phyloP scores from a whole-genome alignment of 176 grass and related monocot species.

The Oryza coarctata region DNA sequence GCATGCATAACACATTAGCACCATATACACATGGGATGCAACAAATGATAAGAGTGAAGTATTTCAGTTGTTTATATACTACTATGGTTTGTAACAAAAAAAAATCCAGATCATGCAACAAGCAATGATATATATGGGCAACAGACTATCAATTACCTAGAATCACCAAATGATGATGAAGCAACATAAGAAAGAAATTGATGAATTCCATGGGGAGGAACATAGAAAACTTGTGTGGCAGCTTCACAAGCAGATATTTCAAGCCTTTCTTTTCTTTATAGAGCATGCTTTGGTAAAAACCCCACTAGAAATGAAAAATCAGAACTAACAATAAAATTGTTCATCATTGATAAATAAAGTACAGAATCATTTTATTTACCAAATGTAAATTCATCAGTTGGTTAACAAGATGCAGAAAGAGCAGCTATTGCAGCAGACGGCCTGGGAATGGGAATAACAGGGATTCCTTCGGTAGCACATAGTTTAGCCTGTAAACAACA shows the following conservation, averaged over 20 bases:
- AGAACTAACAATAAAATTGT: neutral
- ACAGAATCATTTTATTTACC: conserved; percentile 42
- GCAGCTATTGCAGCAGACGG: conserved; percentile 75
- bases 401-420: conserved; percentile 87
- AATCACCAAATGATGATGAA: conserved; percentile 68
- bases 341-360: conserved; percentile 19
- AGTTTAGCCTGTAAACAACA: conserved; percentile 65
- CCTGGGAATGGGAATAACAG: conserved; percentile 83
- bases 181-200: conserved; percentile 77
- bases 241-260: conserved; percentile 71
- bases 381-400: conserved; percentile 92
- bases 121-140: neutral
- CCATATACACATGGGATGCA: neutral
- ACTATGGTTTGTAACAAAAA: neutral
- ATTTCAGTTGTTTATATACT: neutral
- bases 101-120: neutral
- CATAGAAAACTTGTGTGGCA: conserved; percentile 88
- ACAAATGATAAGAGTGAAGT: neutral
- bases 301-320: conserved; percentile 67
- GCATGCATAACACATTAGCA: conserved; percentile 18
- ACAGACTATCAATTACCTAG: conserved; percentile 45
- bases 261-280: conserved; percentile 71
- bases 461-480: conserved; percentile 72
- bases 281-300: conserved; percentile 84
- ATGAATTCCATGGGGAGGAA: conserved; percentile 85